Base-by-base conservation (phyloP, 129 eudicot genomes). In the Cynara cardunculus region DNA sequence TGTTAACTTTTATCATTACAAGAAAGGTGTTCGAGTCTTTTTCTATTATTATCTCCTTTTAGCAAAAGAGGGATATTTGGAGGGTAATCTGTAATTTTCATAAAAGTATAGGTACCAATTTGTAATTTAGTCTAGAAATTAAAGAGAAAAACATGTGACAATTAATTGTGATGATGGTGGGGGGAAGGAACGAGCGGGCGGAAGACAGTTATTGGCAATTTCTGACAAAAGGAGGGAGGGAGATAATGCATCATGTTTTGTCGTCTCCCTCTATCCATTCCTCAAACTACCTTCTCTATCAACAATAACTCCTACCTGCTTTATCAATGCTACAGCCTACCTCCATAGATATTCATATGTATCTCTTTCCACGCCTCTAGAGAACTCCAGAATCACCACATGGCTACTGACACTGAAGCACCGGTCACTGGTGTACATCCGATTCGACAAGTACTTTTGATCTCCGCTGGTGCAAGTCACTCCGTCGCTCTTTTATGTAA, bases 381-480 rank as follows among this genome's bases (percentile, higher is more conserved):
- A 5, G 1, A 80, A 3, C 1, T 31, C 68, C 7, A 13, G 19
- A 25, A 82, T 26, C 69, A 4, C 1, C 69, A 18, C 34, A 83
- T 83, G 86, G 86, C n/a, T 26, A 25, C 78, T 62, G 16, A 56
- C 4, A 26, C 66, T 27, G 35, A 79, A 49, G 1, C 70, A 30
- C 14, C 77, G 1, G 25, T 59, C 27, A 21, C 34, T 14, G 26
- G 46, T 39, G 10, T 10, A 13, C 21, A 67, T 76, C 86, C 79
- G 56, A 77, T 87, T 82, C 88, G 87, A 61, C 86, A 72, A 46
- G 89, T 94, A 22, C 73, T 94, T 34, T 70, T 91, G 53, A 88
- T 94, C 65, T 91, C 97, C 21, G 98, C 97, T 25, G 98, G 98
- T 76, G 98, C 98, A 25, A 94, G 97, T 76, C 98, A 94, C 85